A percentile compares a stretch with the other conserved stretches of the same genome.
Evolutionary conservation across 306 rosid species (phyloP).

Genomic region (Astragalus glycyphyllos): DNA sequence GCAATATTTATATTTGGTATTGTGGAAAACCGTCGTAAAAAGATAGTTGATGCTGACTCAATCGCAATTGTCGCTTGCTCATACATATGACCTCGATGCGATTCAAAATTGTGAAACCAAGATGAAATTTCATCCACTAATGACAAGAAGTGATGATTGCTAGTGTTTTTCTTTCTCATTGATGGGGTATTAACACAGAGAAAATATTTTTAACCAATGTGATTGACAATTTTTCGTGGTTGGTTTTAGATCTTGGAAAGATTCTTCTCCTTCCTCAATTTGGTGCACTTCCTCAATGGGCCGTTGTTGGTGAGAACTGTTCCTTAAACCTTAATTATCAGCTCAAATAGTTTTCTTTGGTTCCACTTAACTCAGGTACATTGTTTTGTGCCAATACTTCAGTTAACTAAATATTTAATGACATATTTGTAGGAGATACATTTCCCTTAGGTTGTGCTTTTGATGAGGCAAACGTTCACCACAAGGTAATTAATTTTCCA

Average conservation of each 20-base stretch:
- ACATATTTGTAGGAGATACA: slow-evolving; percentile 51
- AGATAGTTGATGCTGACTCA: too few species aligned
- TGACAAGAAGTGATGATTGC: neutral
- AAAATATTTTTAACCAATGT: neutral
- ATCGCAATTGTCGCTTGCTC: neutral
- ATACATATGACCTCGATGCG: neutral
- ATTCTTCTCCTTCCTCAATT: slow-evolving; percentile 49
- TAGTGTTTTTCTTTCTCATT: neutral
- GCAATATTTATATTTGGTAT: too few species aligned
- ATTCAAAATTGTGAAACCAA: neutral
- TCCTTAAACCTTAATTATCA: too few species aligned
- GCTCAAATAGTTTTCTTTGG: neutral
- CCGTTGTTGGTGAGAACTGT: slow-evolving; percentile 54
- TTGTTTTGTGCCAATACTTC: too few species aligned
- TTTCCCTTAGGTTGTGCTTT: slow-evolving; percentile 55
- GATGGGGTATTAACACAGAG: neutral
- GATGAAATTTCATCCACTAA: neutral
- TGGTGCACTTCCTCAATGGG: slow-evolving; percentile 61
- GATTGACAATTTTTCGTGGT: slow-evolving; percentile 2
- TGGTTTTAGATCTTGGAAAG: slow-evolving; percentile 57
- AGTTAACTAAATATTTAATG: too few species aligned
- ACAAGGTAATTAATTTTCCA: slow-evolving; percentile 42
- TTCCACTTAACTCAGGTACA: neutral
- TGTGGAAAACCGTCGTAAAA: too few species aligned
- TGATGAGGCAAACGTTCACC: slow-evolving; percentile 47